Percentiles rank a stretch among this genome's conserved stretches.
These are phyloP conservation scores for Corylus americana DNA, from an alignment of 306 rosid genomes.

Conservation along the genomic window DNA sequence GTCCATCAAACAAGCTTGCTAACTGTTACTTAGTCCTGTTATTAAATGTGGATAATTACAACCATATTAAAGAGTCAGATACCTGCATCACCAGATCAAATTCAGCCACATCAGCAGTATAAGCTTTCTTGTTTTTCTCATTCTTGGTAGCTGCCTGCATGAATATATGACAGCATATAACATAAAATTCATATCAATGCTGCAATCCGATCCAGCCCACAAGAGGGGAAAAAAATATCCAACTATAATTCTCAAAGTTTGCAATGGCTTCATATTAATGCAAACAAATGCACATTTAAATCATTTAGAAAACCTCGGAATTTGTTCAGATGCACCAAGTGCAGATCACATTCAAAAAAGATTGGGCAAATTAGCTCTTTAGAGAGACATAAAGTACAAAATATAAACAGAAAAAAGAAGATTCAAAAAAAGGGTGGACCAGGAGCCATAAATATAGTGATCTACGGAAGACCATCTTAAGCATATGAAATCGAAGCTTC, in stretches of 20 bases:
- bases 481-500: background rate
- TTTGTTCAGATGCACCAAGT: background rate
- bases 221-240: background rate
- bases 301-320: background rate
- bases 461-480: background rate
- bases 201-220: background rate
- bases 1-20: constrained; percentile 12
- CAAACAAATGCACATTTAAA: background rate
- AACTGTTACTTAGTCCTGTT: background rate
- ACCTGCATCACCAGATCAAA: constrained; percentile 98
- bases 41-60: constrained; percentile 21
- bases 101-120: constrained; percentile 74
- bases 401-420: background rate
- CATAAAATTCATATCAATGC: constrained; percentile 4
- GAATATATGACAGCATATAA: constrained; percentile 33
- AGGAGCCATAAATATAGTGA: background rate
- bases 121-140: constrained; percentile 51
- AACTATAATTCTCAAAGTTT: background rate
- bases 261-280: background rate
- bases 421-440: background rate
- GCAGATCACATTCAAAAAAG: background rate
- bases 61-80: constrained; percentile 26
- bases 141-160: constrained; percentile 64
- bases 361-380: background rate
- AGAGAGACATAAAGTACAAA: background rate